A percentile compares a stretch with the other conserved stretches of the same genome.
phyloP scores from a whole-genome alignment of 2,329 filamentous ascomycete species.

The Penicillium aurantiogriseum region DNA sequence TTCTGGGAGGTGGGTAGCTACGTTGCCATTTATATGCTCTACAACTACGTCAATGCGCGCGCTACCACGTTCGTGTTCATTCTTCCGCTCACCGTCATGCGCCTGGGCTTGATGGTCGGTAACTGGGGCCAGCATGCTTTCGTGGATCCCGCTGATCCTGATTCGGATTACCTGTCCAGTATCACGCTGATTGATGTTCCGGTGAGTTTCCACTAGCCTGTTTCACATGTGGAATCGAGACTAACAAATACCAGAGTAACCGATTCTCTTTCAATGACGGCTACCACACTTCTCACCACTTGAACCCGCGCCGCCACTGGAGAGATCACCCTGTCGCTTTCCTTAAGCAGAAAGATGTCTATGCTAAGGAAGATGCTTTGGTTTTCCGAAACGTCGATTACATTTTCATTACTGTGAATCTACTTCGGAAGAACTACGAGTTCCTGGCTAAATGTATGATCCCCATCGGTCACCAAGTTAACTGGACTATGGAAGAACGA shows the following conservation, averaged over 20 bases:
- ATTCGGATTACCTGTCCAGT: constrained; percentile 75
- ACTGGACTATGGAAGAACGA: constrained; percentile 63
- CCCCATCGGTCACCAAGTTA: constrained; percentile 69
- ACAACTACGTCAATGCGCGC: constrained; percentile 49
- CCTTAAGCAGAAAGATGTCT: constrained; percentile 65
- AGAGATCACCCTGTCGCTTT: constrained; percentile 75
- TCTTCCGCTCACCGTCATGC: constrained; percentile 64
- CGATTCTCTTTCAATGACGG: constrained; percentile 58
- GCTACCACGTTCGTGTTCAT: constrained; percentile 66
- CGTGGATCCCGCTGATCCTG: constrained; percentile 70
- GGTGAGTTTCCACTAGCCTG: constrained; percentile 50
- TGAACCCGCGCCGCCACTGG: constrained; percentile 78
- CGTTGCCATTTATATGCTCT: constrained; percentile 52
- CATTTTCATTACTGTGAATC: constrained; percentile 67
- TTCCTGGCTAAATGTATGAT: constrained; percentile 69
- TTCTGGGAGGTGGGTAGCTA: constrained; percentile 64
- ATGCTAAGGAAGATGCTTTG: constrained; percentile 65
- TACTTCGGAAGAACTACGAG: constrained; percentile 70
- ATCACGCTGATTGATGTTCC: constrained; percentile 77
- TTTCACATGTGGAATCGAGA: background rate
- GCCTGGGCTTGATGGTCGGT: constrained; percentile 73
- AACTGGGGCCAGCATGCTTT: constrained; percentile 86
- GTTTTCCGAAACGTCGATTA: constrained; percentile 83
- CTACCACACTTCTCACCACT: constrained; percentile 72
- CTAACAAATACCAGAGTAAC: constrained; percentile 59